Evolutionary conservation across 1,284 basidiomycete species (phyloP).

Genomic region (Cerioporus squamosus): DNA sequence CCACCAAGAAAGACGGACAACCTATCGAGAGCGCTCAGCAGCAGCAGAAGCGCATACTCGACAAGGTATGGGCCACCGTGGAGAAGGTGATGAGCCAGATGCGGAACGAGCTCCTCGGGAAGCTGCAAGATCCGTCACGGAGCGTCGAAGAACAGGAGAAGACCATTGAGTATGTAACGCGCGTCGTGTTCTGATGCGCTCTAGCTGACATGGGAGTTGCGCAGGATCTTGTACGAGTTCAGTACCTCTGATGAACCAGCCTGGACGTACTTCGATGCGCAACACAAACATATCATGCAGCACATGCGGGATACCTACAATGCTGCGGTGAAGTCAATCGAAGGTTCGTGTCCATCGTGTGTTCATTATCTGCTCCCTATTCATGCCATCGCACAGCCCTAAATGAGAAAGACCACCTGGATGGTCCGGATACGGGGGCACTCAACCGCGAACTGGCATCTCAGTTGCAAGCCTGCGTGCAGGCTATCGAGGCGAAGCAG

Average conservation of each 20-base stretch:
- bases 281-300: slow-evolving; percentile 85
- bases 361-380: neutral
- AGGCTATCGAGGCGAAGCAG: slow-evolving; percentile 66
- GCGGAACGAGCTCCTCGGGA: slow-evolving; percentile 76
- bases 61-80: slow-evolving; percentile 96
- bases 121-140: slow-evolving; percentile 79
- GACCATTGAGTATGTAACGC: slow-evolving; percentile 83
- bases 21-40: slow-evolving; percentile 59
- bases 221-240: slow-evolving; percentile 84
- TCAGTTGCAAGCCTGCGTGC: slow-evolving; percentile 61
- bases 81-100: slow-evolving; percentile 96
- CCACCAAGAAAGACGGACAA: slow-evolving; percentile 56
- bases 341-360: slow-evolving; percentile 46
- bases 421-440: slow-evolving; percentile 40
- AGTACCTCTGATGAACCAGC: slow-evolving; percentile 86
- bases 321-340: slow-evolving; percentile 54
- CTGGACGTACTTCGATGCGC: slow-evolving; percentile 94
- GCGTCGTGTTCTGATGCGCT: neutral
- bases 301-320: slow-evolving; percentile 77
- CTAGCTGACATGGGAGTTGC: neutral
- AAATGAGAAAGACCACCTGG: slow-evolving; percentile 44
- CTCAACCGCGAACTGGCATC: slow-evolving; percentile 50
- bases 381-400: slow-evolving; percentile 38
- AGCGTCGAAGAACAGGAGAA: slow-evolving; percentile 95
- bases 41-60: slow-evolving; percentile 91